Evolutionary conservation across 192 early-diverging fungal genomes (phyloP), one percentile per base, ranked within the genome.

Genomic region (Pilaira anomala): DNA sequence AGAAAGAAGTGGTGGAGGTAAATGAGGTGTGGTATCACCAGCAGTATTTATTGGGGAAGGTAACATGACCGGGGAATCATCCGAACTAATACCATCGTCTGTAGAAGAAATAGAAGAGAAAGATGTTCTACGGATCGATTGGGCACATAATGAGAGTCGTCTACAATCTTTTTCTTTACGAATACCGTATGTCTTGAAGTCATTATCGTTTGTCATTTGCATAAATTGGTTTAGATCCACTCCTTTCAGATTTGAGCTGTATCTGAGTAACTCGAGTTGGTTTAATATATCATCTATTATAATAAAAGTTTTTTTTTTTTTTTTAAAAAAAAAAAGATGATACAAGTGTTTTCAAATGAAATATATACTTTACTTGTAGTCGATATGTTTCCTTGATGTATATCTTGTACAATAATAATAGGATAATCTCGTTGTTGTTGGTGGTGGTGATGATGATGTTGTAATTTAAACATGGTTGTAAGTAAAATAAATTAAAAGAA

Each of bases 351-450:
- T n/a, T n/a, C n/a, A n/a, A n/a, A n/a, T n/a, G n/a, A n/a, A n/a
- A n/a, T 36, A 36, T 52, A 30, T 11, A 8, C 1, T 8, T 12
- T 55, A 55, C 53, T 30, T 30, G 53, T 55, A 18, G 53, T 55
- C 5, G 53, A 55, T 28, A 55, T 55, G 18, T 16, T 26, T 3
- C 53, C 30, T 2, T 30, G 6, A 1, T 19, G 1, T 9, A 3
- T 55, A 18, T 55, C 53, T 36, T 55, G 28, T 36, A 55, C 53
- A 21, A 55, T 12, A 9, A 55, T 55, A 55, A 55, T 55, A 55
- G 53, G 53, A 19, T 26, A 55, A 3, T n/a, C n/a, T n/a, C n/a
- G n/a, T n/a, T n/a, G n/a, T n/a, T n/a, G n/a, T n/a, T 5, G 33
- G 16, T 36, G 29, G 19, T 36, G 29, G 25, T 36, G 33, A n/a